A percentile compares a stretch with the other conserved stretches of the same genome.
Evolutionary conservation across 495 filamentous ascomycete genomes (phyloP).

Genomic region (Clavariopsis aquatica): DNA sequence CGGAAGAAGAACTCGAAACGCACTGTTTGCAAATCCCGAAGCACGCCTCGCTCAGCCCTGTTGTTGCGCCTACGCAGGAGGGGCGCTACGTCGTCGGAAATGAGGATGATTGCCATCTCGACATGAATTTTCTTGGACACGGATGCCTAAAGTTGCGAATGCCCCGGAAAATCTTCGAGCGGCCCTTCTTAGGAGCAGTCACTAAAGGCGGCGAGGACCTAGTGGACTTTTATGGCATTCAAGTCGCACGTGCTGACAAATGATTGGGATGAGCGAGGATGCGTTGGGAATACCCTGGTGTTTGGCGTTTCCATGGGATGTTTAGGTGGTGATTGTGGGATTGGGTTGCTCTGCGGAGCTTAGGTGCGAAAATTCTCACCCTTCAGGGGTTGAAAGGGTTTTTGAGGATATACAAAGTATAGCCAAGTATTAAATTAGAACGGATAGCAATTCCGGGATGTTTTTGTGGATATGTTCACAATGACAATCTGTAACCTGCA

Average conservation of each 20-base stretch:
- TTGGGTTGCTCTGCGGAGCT: background rate
- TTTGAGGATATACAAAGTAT: too few species aligned
- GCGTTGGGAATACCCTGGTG: background rate
- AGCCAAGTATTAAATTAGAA: too few species aligned
- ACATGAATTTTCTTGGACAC: constrained; percentile 7
- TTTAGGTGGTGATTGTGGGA: background rate
- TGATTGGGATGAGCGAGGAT: background rate
- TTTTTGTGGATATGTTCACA: too few species aligned
- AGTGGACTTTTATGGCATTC: background rate
- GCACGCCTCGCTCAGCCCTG: background rate
- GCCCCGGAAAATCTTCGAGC: background rate
- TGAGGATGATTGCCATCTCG: background rate
- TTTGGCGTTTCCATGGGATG: background rate
- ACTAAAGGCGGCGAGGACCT: background rate
- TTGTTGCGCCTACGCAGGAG: background rate
- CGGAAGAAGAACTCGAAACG: background rate
- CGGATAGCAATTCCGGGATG: too few species aligned
- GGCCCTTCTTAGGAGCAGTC: background rate
- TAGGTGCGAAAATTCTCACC: background rate
- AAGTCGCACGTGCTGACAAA: background rate
- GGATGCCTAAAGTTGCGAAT: constrained; percentile 8
- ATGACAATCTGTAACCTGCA: too few species aligned
- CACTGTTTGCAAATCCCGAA: background rate
- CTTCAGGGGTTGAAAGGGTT: too few species aligned
- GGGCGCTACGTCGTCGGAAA: background rate